phyloP scores from a whole-genome alignment of 2,329 filamentous ascomycete genomes.

The Apiospora malaysiana region DNA sequence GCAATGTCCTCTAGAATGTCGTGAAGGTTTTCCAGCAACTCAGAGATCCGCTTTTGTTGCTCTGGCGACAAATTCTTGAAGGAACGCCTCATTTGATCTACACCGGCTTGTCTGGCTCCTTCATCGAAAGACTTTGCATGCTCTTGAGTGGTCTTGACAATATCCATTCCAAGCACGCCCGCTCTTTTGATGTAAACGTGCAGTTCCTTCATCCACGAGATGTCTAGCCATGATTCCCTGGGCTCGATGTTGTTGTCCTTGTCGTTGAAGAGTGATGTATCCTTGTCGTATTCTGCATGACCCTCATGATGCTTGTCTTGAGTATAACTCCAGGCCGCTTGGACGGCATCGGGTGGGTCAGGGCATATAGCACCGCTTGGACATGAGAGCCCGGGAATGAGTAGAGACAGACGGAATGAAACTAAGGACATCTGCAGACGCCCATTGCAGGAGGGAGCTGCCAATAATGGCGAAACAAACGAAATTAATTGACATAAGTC shows the following conservation, averaged over 20 bases:
- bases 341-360: too few species aligned
- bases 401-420: background rate
- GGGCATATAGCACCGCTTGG: too few species aligned
- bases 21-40: background rate
- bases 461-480: background rate
- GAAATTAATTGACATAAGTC: background rate
- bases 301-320: background rate
- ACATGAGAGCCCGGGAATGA: too few species aligned
- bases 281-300: background rate
- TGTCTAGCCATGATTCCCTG: background rate
- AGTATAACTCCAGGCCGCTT: background rate
- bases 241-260: background rate
- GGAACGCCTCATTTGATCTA: background rate
- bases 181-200: background rate
- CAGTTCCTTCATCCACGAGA: too few species aligned
- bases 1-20: background rate
- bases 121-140: background rate
- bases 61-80: background rate
- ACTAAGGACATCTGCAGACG: background rate
- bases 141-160: background rate
- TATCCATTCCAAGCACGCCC: background rate
- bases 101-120: background rate
- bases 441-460: background rate
- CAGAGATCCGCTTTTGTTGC: background rate
- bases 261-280: background rate